These are phyloP conservation scores for Neovahlkampfia damariscottae DNA, from an alignment of 78 protist genomes.

Conservation along the genomic window DNA sequence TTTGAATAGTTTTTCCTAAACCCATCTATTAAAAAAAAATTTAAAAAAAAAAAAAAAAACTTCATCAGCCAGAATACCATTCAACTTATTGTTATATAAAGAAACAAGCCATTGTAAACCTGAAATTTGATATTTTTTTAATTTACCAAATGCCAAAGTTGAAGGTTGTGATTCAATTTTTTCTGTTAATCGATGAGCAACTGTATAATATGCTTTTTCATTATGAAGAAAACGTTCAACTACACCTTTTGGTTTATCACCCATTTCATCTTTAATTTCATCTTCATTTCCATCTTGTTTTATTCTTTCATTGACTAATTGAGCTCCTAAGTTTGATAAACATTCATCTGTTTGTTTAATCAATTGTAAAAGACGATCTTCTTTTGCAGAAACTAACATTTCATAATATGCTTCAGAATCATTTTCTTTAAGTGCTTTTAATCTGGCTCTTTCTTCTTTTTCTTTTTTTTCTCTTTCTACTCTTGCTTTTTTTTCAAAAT, in stretches of 20 bases:
- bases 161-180: constrained; percentile 1
- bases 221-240: neutral
- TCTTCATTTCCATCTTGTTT: neutral
- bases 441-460: neutral
- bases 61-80: constrained; percentile 63
- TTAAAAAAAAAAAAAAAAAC: no score
- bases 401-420: neutral
- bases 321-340: neutral
- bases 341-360: neutral
- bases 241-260: neutral
- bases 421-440: constrained; percentile 15
- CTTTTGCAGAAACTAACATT: neutral
- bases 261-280: neutral
- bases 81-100: constrained; percentile 73
- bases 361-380: neutral
- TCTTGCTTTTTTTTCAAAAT: neutral
- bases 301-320: constrained; percentile 9
- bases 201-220: neutral
- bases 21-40: constrained; percentile 93
- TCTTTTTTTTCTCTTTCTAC: constrained; percentile 2
- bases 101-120: constrained; percentile 88
- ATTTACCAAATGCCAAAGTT: constrained; percentile 29
- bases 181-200: neutral
- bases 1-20: constrained; percentile 64
- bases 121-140: constrained; percentile 82